phyloP scores from a whole-genome alignment of 2,329 filamentous ascomycete species.

The Cladosporium halotolerans region DNA sequence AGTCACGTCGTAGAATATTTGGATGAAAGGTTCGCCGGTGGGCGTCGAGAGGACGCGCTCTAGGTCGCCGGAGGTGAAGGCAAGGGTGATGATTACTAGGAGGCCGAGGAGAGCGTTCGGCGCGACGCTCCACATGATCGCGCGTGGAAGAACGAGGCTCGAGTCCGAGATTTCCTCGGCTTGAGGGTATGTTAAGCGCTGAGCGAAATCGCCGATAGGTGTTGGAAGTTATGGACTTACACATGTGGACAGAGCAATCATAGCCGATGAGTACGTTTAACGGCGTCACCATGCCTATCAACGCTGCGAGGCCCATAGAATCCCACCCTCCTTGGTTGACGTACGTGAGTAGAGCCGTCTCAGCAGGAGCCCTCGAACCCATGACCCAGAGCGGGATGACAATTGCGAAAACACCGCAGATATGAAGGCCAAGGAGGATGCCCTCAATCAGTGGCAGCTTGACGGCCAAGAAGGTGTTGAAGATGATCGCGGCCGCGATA shows the following conservation, averaged over 20 bases:
- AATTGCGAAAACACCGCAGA: constrained; percentile 32
- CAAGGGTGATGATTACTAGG: constrained; percentile 26
- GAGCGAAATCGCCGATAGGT: too few species aligned
- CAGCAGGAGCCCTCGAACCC: constrained; percentile 16
- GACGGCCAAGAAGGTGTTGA: constrained; percentile 40
- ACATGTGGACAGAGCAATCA: constrained; percentile 24
- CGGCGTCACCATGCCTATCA: constrained; percentile 36
- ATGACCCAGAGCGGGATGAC: constrained; percentile 25
- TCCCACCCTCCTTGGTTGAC: constrained; percentile 21
- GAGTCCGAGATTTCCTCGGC: constrained; percentile 22
- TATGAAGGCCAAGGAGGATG: constrained; percentile 22
- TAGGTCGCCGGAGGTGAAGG: constrained; percentile 30
- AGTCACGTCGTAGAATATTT: constrained; percentile 33
- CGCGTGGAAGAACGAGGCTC: constrained; percentile 15
- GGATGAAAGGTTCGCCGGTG: constrained; percentile 29
- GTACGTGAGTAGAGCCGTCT: constrained; percentile 17
- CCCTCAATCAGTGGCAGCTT: constrained; percentile 43
- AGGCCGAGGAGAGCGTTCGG: constrained; percentile 20
- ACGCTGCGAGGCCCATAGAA: constrained; percentile 30
- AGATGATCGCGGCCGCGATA: constrained; percentile 27
- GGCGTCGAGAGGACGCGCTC: constrained; percentile 19
- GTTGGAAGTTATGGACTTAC: constrained; percentile 1
- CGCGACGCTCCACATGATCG: constrained; percentile 16
- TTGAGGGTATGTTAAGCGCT: not conserved
- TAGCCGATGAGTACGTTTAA: constrained; percentile 19